phyloP scores from a whole-genome alignment of 768 basidiomycete species.

The Termitomyces heimii region DNA sequence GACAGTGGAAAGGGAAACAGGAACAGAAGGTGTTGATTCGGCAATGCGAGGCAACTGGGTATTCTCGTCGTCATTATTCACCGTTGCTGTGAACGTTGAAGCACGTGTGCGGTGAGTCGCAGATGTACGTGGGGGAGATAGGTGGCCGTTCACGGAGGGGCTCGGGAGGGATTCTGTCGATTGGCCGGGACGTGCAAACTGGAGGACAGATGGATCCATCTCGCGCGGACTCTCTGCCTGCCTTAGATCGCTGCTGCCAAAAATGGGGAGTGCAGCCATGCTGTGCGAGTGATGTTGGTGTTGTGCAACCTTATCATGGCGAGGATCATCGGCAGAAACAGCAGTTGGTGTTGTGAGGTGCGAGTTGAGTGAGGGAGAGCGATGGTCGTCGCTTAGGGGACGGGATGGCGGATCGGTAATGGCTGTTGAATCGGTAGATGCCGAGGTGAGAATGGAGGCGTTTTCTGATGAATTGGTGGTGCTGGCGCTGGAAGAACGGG shows the following conservation, averaged over 20 bases:
- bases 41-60: conserved; percentile 10
- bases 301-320: conserved; percentile 14
- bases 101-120: conserved; percentile 5
- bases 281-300: conserved; percentile 22
- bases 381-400: conserved; percentile 25
- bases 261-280: conserved; percentile 30
- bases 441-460: conserved; percentile 37
- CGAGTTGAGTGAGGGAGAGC: conserved; percentile 2
- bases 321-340: conserved; percentile 15
- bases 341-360: conserved; percentile 22
- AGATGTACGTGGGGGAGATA: conserved; percentile 27
- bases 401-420: conserved; percentile 47
- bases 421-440: conserved; percentile 39
- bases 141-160: conserved; percentile 19
- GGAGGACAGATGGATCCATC: conserved; percentile 72
- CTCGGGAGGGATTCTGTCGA: conserved; percentile 67
- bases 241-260: conserved; percentile 11
- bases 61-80: conserved; percentile 8
- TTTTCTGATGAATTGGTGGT: conserved; percentile 37
- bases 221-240: conserved; percentile 41
- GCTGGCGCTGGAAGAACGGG: conserved; percentile 26
- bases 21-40: conserved; percentile 4
- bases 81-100: conserved; percentile 10
- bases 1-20: neutral
- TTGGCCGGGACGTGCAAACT: conserved; percentile 68